Conservation (phyloP, 164 flowering plant genomes). For the Kingdonia uniflora region DNA sequence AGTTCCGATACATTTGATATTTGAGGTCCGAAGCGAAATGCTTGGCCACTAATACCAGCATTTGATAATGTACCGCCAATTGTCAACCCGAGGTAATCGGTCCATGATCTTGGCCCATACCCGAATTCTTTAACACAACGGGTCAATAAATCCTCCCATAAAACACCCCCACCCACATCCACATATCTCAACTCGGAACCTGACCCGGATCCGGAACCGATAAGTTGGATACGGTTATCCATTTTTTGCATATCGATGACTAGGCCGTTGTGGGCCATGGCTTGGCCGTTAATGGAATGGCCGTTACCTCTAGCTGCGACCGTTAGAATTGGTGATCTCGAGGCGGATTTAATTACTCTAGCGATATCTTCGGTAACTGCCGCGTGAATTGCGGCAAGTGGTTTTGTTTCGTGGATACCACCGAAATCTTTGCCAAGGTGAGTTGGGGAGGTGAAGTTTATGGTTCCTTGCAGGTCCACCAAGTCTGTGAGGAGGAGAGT, state of each 20-base stretch:
- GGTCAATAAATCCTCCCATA: slow-evolving; percentile 33
- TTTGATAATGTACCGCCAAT: slow-evolving; percentile 45
- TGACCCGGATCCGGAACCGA: slow-evolving; percentile 7
- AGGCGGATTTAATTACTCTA: too few species aligned
- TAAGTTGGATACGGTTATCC: slow-evolving; percentile 11
- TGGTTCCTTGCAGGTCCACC: too few species aligned
- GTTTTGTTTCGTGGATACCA: too few species aligned
- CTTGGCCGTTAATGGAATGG: slow-evolving; percentile 34
- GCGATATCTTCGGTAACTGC: too few species aligned
- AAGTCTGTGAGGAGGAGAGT: too few species aligned
- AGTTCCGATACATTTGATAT: slow-evolving; percentile 31
- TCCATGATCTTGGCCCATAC: slow-evolving; percentile 36
- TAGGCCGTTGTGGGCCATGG: slow-evolving; percentile 31
- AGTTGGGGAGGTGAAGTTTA: too few species aligned
- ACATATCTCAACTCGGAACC: too few species aligned
- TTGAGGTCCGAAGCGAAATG: slow-evolving; percentile 40
- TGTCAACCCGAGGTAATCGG: slow-evolving; percentile 31
- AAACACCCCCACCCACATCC: slow-evolving; percentile 34
- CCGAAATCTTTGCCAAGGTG: too few species aligned
- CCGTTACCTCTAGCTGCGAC: slow-evolving; percentile 34
- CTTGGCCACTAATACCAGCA: slow-evolving; percentile 43
- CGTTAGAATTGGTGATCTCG: too few species aligned
- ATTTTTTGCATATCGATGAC: slow-evolving; percentile 30
- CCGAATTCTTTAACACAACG: slow-evolving; percentile 21
- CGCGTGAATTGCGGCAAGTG: too few species aligned